Evolutionary conservation across 208 protist genomes (phyloP).

Genomic region (Crithidia thermophila): DNA sequence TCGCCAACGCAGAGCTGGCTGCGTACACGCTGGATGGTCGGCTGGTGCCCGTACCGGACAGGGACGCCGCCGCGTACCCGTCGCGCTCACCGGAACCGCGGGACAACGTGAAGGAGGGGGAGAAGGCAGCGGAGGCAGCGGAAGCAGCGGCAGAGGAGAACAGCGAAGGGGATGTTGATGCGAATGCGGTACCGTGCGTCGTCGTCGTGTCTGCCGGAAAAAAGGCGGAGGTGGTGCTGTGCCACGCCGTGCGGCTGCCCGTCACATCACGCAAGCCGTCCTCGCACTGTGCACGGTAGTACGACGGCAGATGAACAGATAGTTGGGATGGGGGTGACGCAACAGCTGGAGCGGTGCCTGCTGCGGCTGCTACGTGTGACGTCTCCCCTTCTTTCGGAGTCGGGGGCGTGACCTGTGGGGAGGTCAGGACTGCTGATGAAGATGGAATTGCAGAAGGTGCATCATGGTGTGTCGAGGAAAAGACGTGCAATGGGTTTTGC

Average conservation of each 20-base stretch:
- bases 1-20: constrained; percentile 11
- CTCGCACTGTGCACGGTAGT: constrained; percentile 32
- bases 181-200: too few species aligned
- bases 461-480: too few species aligned
- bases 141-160: too few species aligned
- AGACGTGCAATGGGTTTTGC: too few species aligned
- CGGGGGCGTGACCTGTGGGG: too few species aligned
- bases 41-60: not conserved
- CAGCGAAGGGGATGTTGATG: too few species aligned
- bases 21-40: constrained; percentile 8
- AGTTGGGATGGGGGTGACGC: not conserved
- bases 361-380: not conserved
- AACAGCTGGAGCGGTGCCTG: not conserved
- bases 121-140: too few species aligned
- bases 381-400: too few species aligned
- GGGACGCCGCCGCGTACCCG: not conserved
- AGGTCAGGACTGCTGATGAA: too few species aligned
- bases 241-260: constrained; percentile 13
- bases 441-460: too few species aligned
- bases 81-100: not conserved
- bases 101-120: too few species aligned
- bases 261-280: constrained; percentile 24
- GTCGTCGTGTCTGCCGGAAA: constrained; percentile 4
- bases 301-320: constrained; percentile 8
- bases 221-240: constrained; percentile 26